Percentiles rank a stretch among this genome's conserved stretches.
phyloP scores from a whole-genome alignment of 129 eudicot species.

The Chrysanthemum makinoi region DNA sequence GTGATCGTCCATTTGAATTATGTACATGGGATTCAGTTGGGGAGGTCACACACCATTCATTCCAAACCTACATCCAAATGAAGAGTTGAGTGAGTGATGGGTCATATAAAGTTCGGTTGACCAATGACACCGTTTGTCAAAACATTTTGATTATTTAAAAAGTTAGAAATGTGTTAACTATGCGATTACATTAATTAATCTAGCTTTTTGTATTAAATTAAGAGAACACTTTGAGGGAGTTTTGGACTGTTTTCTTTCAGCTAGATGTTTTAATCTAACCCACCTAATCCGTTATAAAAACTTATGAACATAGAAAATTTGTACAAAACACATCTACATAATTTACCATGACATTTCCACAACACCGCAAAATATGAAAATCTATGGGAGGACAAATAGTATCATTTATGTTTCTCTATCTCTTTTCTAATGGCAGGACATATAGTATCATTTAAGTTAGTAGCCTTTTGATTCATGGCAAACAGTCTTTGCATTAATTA shows the following conservation, averaged over 20 bases:
- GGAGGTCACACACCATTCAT: conserved; percentile 91
- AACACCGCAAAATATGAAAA: conserved; percentile 86
- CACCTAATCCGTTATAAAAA: not conserved
- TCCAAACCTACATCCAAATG: conserved; percentile 76
- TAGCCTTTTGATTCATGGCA: no score
- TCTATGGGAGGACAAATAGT: conserved; percentile 41
- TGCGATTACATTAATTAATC: not conserved
- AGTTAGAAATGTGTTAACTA: no score
- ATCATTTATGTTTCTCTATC: no score
- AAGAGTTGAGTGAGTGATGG: not conserved
- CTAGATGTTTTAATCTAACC: not conserved
- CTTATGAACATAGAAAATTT: not conserved
- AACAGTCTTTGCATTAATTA: no score
- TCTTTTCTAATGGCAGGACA: no score
- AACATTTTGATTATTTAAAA: no score
- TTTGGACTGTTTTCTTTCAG: not conserved
- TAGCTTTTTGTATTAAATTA: not conserved
- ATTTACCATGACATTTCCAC: conserved; percentile 84
- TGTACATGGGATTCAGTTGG: conserved; percentile 70
- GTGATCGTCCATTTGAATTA: conserved; percentile 83
- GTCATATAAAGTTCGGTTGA: not conserved
- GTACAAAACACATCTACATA: no score
- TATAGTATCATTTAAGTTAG: no score
- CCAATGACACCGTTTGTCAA: no score
- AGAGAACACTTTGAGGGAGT: not conserved